Evolutionary conservation across 345 rosid genomes (phyloP), one percentile per base, ranked within the genome.

Genomic region (Aegle marmelos): DNA sequence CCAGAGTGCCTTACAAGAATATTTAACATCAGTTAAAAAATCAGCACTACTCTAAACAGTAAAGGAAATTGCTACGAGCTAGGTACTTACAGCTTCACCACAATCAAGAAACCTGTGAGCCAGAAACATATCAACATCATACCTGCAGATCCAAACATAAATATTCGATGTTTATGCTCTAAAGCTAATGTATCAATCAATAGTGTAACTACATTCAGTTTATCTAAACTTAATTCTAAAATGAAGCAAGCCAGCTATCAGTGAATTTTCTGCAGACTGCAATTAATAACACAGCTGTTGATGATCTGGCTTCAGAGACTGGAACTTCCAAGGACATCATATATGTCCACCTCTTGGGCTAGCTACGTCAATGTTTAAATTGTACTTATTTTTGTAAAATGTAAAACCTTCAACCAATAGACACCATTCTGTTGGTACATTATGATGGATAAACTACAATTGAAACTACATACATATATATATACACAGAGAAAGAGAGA

Each of bases 71-170:
- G 61, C n/a, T 50, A 62, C 45, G 59, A 59, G 68, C 57, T 31
- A 80, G 61, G 68, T 78, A 79, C 95, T 86, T 85, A 91, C 95
- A 85, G 86, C 79, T 81, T 90, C 93, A 13, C 90, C 93, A 6
- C 90, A 83, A 68, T 65, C 37, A 72, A 88, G 79, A 79, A 81
- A 75, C 72, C 89, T 85, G 84, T 88, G 90, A 67, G 78, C 78
- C 17, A 88, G 80, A 76, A 90, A 90, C 80, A 54, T 75, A 16
- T 87, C 91, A 60, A 91, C 91, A 79, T 91, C 93, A 59, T 91
- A 91, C 93, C 95, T 88, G 88, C 82, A 82, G 56, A 79, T 34
- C 7, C 72, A 75, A 24, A 73, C 53, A 30, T 9, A 82, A 36
- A 60, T 33, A 66, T 31, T 48, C 17, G 28, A 75, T 10, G 31